Evolutionary conservation across 805 yeast species (phyloP), one percentile per base, ranked within the genome.

Genomic region (Zygotorulaspora sp.): DNA sequence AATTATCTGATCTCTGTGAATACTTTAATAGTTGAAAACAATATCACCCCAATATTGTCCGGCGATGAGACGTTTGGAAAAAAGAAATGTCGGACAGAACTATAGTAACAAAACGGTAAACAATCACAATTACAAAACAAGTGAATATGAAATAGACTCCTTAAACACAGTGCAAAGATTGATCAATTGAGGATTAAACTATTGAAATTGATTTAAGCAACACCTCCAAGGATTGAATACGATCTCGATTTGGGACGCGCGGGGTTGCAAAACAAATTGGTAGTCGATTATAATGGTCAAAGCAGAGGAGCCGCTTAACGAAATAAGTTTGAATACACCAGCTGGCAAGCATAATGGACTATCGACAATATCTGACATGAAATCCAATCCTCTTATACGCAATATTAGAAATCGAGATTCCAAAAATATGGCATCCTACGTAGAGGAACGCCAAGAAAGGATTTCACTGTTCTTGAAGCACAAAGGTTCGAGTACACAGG

Each of bases 261-360:
- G n/a, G n/a, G n/a, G n/a, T n/a, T n/a, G n/a, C n/a, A n/a, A n/a
- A n/a, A n/a, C n/a, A n/a, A n/a, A n/a, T n/a, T n/a, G n/a, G n/a
- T n/a, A n/a, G n/a, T n/a, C n/a, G n/a, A n/a, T n/a, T n/a, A n/a
- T 28, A 31, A 55, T 53, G 57, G 39, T 47, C 10, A 48, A 40
- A 31, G 38, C 32, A 15, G 53, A 55, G 25, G 58, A 50, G 17
- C 56, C 56, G 21, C 38, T 55, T 32, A 46, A 40, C 41, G 60
- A 55, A 34, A 34, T 55, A 13, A 49, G 49, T 36, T 32, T 49
- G 36, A 55, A 55, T 34, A 47, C 51, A 7, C 50, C 53, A 6
- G 43, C 43, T 7, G 38, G 40, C 14, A 43, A 36, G 14, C 38
- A 25, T 20, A 27, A 28, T 26, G 27, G n/a, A 12, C 15, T 32